Conservation (phyloP, 257 asterid genomes). For the Gentiana straminea region DNA sequence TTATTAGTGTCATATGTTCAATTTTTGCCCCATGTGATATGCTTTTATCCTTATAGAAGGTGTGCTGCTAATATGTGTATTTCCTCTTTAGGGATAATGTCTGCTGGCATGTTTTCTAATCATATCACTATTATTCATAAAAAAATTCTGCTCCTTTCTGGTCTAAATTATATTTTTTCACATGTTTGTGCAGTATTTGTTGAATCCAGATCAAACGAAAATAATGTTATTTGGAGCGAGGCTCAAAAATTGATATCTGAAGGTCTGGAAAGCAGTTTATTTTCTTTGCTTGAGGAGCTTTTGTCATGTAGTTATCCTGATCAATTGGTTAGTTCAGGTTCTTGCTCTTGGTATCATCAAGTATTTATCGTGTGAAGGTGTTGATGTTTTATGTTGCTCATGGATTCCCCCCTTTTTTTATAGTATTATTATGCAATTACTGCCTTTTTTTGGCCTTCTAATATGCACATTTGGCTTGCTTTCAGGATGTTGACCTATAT, state of each 20-base stretch:
- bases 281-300: slow-evolving; percentile 58
- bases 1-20: too few relatives aligned
- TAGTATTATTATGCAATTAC: slow-evolving; percentile 6
- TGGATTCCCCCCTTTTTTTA: slow-evolving; percentile 5
- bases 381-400: background rate
- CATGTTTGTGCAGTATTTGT: slow-evolving; percentile 14
- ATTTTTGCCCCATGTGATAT: too few relatives aligned
- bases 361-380: slow-evolving; percentile 5
- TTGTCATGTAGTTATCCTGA: slow-evolving; percentile 59
- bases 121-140: too few relatives aligned
- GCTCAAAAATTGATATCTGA: slow-evolving; percentile 61
- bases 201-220: slow-evolving; percentile 40
- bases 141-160: background rate
- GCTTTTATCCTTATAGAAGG: too few relatives aligned
- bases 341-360: background rate
- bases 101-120: too few relatives aligned
- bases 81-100: too few relatives aligned
- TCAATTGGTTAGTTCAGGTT: slow-evolving; percentile 53
- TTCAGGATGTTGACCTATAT: slow-evolving; percentile 73
- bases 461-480: slow-evolving; percentile 7
- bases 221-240: slow-evolving; percentile 40
- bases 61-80: too few relatives aligned
- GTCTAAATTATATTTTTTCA: background rate
- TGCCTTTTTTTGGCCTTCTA: slow-evolving; percentile 7
- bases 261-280: slow-evolving; percentile 53